phyloP scores from a whole-genome alignment of 805 yeast species.

The Yamadazyma ubonensis region DNA sequence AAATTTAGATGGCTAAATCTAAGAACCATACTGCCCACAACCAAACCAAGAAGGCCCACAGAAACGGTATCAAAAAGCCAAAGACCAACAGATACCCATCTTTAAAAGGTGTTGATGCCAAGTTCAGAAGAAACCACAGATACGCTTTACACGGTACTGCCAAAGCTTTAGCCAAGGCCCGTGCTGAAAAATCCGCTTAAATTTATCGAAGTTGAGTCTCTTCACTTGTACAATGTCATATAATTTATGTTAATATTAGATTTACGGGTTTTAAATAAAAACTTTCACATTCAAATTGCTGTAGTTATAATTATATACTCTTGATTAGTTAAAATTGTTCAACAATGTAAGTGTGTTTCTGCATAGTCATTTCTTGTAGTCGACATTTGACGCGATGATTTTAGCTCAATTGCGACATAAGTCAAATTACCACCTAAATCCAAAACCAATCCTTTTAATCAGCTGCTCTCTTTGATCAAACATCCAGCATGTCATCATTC shows the following conservation, averaged over 20 bases:
- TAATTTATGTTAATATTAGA: constrained; percentile 14
- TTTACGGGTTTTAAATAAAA: constrained; percentile 14
- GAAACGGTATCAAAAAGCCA: constrained; percentile 99
- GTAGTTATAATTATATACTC: too few species aligned
- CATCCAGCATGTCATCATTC: constrained; percentile 10
- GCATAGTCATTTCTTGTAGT: background rate
- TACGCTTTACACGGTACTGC: constrained; percentile 98
- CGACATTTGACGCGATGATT: background rate
- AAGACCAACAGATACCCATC: constrained; percentile 98
- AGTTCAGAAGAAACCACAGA: constrained; percentile 99
- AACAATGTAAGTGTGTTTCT: background rate
- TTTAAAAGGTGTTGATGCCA: constrained; percentile 97
- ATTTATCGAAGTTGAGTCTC: constrained; percentile 11
- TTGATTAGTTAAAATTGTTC: too few species aligned
- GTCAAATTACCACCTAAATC: too few species aligned
- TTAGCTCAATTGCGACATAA: background rate
- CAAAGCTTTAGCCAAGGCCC: constrained; percentile 84
- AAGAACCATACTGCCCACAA: constrained; percentile 99
- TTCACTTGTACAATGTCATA: constrained; percentile 13
- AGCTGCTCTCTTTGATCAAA: background rate
- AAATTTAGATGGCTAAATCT: constrained; percentile 83
- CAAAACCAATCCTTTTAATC: too few species aligned
- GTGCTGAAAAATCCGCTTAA: constrained; percentile 52
- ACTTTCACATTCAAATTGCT: constrained; percentile 8
- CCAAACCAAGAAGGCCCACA: constrained; percentile 99